Base-by-base conservation (phyloP, 2,329 filamentous ascomycete species). In the Calonectria pteridis region DNA sequence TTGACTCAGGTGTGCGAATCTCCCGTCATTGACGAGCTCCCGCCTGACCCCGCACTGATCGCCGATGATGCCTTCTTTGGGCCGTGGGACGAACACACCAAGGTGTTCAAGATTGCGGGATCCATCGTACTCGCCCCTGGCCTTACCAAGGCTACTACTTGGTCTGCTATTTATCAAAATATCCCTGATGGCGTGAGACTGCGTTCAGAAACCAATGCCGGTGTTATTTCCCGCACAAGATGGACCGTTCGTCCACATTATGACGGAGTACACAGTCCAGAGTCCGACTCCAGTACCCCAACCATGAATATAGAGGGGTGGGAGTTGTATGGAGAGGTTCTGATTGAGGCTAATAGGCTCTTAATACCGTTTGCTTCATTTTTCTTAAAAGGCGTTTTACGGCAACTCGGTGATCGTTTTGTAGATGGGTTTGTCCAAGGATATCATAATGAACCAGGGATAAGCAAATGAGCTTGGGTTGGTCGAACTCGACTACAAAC, bases 191-290 rank as follows among this genome's bases (percentile, higher is more conserved):
- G 65, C 20, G 28, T 67, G 5, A 55, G 35, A 20, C 13, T 67
- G 3, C 28, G 65, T n/a, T 28, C 33, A 23, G 4, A 23, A 35
- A 55, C 51, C 16, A 55, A 58, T 20, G 33, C 65, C 4, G 65
- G 65, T 16, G 65, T 67, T 6, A 18, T 29, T 3, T 67, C 65
- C 1, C 40, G 65, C 26, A 55, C 65, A 23, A 55, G 18, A n/a
- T 67, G 65, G 65, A 55, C 49, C 33, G n/a, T 67, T 26, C 65
- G 50, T 29, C 50, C 33, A 43, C 65, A 50, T 28, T 33, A 55
- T 14, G 65, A 67, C 35, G 55, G n/a, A 40, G 26, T 18, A 13
- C 6, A 11, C 4, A 37, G 55, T 3, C 14, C 33, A 40, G 33
- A 37, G 9, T 62, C 55, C 7, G 55, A 62, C 1, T 20, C 37